A percentile compares a stretch with the other conserved stretches of the same genome.
Evolutionary conservation across 2,329 filamentous ascomycete species (phyloP).

Genomic region (Ophiostoma fasciatum): DNA sequence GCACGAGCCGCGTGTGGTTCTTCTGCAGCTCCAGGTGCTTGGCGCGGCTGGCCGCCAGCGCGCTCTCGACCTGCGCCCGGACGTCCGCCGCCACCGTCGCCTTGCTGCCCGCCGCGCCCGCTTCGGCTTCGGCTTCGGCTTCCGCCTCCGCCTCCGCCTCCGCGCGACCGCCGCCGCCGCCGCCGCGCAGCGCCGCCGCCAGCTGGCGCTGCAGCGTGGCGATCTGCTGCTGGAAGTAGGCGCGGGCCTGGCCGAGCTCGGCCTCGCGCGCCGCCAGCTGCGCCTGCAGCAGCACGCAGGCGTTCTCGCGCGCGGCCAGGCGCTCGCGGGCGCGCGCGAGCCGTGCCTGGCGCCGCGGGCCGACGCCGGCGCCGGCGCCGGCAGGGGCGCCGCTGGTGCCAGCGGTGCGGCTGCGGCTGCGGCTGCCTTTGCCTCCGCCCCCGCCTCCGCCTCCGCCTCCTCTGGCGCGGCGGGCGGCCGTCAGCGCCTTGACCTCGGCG

Average conservation of each 20-base stretch:
- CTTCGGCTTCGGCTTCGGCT: constrained; percentile 19
- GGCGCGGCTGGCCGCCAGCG: constrained; percentile 34
- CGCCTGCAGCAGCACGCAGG: constrained; percentile 43
- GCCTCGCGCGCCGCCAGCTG: constrained; percentile 36
- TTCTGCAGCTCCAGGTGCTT: constrained; percentile 40
- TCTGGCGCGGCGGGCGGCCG: constrained; percentile 44
- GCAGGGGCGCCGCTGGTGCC: too few relatives aligned
- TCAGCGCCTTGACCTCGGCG: constrained; percentile 42
- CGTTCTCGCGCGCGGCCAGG: constrained; percentile 41
- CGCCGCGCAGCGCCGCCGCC: constrained; percentile 20
- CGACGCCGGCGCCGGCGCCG: too few relatives aligned
- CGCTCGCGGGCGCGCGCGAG: constrained; percentile 41
- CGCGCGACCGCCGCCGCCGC: constrained; percentile 1
- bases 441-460: too few relatives aligned
- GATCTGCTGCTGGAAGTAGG: constrained; percentile 33
- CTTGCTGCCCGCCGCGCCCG: neutral
- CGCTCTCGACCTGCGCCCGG: constrained; percentile 26
- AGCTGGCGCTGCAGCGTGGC: constrained; percentile 30
- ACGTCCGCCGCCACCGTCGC: constrained; percentile 15
- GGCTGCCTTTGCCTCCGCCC: too few relatives aligned
- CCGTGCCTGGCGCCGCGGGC: constrained; percentile 48
- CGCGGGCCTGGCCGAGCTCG: constrained; percentile 29
- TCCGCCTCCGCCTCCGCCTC: constrained; percentile 5
- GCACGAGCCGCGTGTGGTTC: constrained; percentile 32
- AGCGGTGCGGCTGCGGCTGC: too few relatives aligned